Percentiles rank a stretch among this genome's conserved stretches.
Evolutionary conservation across 345 rosid genomes (phyloP).

Genomic region (Dipteronia sinensis): DNA sequence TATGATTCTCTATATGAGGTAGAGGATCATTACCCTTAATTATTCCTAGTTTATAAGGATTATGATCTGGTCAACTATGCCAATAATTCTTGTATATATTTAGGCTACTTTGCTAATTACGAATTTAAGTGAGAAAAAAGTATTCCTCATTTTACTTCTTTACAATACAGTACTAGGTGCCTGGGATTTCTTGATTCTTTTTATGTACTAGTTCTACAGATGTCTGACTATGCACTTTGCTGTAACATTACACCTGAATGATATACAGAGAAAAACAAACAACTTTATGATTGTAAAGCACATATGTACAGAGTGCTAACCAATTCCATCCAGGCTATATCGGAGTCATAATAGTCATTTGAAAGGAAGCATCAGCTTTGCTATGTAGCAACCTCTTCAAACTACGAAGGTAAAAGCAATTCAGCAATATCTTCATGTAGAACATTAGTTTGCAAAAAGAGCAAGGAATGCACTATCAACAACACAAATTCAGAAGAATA

Average conservation of each 20-base stretch:
- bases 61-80: no score
- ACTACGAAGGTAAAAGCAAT: constrained; percentile 44
- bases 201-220: not conserved
- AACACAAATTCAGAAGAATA: constrained; percentile 16
- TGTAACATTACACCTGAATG: not conserved
- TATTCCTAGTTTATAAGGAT: no score
- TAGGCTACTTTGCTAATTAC: no score
- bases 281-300: not conserved
- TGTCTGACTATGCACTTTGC: not conserved
- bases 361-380: constrained; percentile 94
- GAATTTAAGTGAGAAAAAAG: no score
- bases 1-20: no score
- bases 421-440: constrained; percentile 5
- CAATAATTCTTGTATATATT: no score
- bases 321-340: constrained; percentile 98
- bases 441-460: constrained; percentile 4
- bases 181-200: not conserved
- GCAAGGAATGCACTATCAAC: not conserved
- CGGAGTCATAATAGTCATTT: constrained; percentile 86
- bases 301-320: constrained; percentile 39
- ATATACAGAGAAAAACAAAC: not conserved
- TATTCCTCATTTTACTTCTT: no score
- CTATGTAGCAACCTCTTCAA: constrained; percentile 83
- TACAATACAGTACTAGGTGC: not conserved
- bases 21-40: no score